These are phyloP conservation scores for Vigna radiata DNA, from an alignment of 306 rosid genomes.

Conservation along the genomic window DNA sequence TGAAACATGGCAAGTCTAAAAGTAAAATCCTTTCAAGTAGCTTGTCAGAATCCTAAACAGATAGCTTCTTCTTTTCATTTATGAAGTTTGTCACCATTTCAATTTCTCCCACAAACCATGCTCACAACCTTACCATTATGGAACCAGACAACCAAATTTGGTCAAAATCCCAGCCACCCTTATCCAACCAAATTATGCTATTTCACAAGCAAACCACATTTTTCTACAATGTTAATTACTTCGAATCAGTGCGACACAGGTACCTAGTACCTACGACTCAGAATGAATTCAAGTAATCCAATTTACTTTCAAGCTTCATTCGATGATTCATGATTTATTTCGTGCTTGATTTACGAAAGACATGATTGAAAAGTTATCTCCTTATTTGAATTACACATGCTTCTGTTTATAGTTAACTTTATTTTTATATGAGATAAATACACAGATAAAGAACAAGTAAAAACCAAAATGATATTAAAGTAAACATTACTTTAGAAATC, in stretches of 20 bases:
- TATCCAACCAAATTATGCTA: neutral
- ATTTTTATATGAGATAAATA: too few species aligned
- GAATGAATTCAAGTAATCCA: too few species aligned
- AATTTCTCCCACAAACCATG: neutral
- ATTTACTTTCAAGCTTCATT: too few species aligned
- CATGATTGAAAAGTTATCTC: too few species aligned
- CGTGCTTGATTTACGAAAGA: too few species aligned
- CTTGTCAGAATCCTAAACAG: conserved; percentile 8
- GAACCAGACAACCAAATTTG: conserved; percentile 16
- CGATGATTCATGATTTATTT: too few species aligned
- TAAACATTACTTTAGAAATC: too few species aligned
- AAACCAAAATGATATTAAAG: too few species aligned
- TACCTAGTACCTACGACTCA: too few species aligned
- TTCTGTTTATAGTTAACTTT: too few species aligned
- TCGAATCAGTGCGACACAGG: neutral
- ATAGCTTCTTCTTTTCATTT: conserved; percentile 20
- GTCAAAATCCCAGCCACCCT: neutral
- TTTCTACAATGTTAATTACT: neutral
- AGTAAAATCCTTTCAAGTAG: neutral
- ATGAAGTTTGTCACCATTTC: neutral
- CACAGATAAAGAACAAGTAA: too few species aligned
- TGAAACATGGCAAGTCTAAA: neutral
- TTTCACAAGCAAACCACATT: neutral
- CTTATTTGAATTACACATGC: too few species aligned
- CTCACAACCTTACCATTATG: neutral